Base-by-base conservation (phyloP, 805 yeast species). In the Saturnispora sekii region DNA sequence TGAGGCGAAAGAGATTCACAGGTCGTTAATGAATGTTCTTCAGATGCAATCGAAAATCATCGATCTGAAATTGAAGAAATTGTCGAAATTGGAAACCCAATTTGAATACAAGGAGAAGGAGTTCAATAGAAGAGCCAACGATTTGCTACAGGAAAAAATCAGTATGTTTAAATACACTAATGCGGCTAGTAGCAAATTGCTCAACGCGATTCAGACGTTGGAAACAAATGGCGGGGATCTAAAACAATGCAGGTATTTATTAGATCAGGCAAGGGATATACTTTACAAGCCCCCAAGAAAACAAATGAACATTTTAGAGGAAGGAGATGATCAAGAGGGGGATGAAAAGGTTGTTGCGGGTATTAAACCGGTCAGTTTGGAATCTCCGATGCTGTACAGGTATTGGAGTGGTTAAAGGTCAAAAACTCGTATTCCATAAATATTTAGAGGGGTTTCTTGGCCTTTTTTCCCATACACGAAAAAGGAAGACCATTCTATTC, bases 1-100 rank as follows among this genome's bases (percentile, higher is more conserved):
- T 57, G 94, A 85, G 60, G 96, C 86, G 56, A 69, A 88, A 48
- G 87, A 82, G 57, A 77, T 79, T 79, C 72, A 77, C 53, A 75
- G 73, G 44, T 60, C 81, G 17, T 63, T 81, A 10, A 68, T 72
- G 26, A 70, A 71, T 28, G 71, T 84, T 39, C 68, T 83, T 15
- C 80, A 81, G 56, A 73, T 75, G 35, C 79, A 81, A 59, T 51
- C 81, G 47, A 71, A 74, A 44, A 80, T 82, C 54, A 68, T 84
- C 31, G 83, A 82, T 48, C 53, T 81, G 48, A 84, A 84, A 63
- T 54, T 84, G 48, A 60, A 64, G 18, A 76, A 80, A 48, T 65
- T 85, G 37, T 72, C 69, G 34, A 74, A 73, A 43, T 65, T 83
- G 39, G 93, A 84, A 59, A 76, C 72, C 56, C 76, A 80, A 38